Percentiles rank a stretch among this genome's conserved stretches.
Evolutionary conservation across 768 basidiomycete species (phyloP).

Genomic region (Podaxis carcinomalis): DNA sequence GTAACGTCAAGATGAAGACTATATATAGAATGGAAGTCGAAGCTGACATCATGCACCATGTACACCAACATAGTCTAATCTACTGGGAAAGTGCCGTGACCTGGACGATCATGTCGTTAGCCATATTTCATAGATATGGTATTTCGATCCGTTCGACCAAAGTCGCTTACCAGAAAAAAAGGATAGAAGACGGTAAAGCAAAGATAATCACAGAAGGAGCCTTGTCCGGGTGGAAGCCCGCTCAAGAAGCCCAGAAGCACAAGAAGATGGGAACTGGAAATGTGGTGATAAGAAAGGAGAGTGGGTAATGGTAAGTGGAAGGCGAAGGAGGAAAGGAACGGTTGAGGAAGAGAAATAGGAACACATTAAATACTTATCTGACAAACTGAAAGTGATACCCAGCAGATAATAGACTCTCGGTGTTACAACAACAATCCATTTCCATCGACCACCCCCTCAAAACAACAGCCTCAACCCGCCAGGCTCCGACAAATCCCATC

Average conservation of each 20-base stretch:
- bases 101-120: background rate
- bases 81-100: background rate
- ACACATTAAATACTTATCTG: background rate
- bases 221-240: background rate
- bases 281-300: background rate
- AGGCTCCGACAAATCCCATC: background rate
- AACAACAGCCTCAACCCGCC: no score
- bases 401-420: background rate
- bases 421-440: background rate
- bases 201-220: background rate
- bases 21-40: no score
- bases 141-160: background rate
- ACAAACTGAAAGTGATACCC: background rate
- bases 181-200: background rate
- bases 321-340: background rate
- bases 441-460: background rate
- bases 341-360: background rate
- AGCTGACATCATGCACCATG: background rate
- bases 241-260: background rate
- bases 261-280: background rate
- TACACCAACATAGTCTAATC: background rate
- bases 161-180: background rate
- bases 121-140: background rate
- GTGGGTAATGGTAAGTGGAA: background rate
- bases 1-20: background rate